A percentile compares a stretch with the other conserved stretches of the same genome.
Evolutionary conservation across 106 monocot genomes (phyloP).

Genomic region (Apostasia ramifera): DNA sequence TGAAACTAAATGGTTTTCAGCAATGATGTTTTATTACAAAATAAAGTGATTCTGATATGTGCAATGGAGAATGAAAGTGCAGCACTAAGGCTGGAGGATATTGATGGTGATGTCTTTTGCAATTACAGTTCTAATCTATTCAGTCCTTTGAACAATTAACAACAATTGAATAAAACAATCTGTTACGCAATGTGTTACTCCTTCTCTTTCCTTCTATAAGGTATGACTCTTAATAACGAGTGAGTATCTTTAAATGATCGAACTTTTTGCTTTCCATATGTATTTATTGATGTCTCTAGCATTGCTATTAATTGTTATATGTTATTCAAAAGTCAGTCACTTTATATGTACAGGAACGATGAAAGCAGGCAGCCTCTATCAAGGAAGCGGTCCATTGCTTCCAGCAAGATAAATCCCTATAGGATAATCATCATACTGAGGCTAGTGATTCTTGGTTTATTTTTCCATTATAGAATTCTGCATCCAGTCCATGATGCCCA

Average conservation of each 20-base stretch:
- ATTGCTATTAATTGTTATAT: background rate
- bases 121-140: too few species aligned
- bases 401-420: conserved; percentile 72
- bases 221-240: background rate
- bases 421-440: conserved; percentile 63
- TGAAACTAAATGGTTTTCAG: too few species aligned
- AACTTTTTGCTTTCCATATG: background rate
- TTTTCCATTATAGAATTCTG: conserved; percentile 70
- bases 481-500: conserved; percentile 66
- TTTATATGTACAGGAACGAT: conserved; percentile 32
- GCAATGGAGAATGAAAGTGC: too few species aligned
- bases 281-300: background rate
- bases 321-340: background rate
- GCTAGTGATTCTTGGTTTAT: conserved; percentile 75
- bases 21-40: too few species aligned
- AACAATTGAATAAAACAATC: background rate
- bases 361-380: conserved; percentile 71
- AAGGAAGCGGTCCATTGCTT: conserved; percentile 68
- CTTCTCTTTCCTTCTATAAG: background rate
- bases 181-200: background rate
- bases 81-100: background rate
- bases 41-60: too few species aligned
- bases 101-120: background rate
- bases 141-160: background rate
- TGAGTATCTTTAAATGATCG: background rate